Conservation (phyloP, 1,139 yeast genomes). For the Pneumocystis carinii region DNA sequence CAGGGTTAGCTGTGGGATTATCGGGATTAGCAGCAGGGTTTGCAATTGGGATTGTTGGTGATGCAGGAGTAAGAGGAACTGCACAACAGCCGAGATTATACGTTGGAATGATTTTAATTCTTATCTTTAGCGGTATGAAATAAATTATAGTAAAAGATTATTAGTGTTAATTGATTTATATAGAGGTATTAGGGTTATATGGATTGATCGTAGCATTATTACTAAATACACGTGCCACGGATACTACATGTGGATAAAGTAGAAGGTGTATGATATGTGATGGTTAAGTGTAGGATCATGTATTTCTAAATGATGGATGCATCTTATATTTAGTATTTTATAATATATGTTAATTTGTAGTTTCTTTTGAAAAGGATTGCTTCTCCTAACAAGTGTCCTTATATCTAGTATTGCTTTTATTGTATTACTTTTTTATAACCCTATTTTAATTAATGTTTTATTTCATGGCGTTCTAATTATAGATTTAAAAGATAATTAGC, state of each 20-base stretch:
- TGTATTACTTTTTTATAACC: too few species aligned
- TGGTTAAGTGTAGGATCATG: too few species aligned
- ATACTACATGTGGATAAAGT: slow-evolving; percentile 22
- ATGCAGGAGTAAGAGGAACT: slow-evolving; percentile 92
- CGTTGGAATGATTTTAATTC: slow-evolving; percentile 54
- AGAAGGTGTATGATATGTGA: too few species aligned
- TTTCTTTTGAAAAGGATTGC: too few species aligned
- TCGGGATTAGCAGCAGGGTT: slow-evolving; percentile 96
- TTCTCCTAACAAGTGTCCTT: too few species aligned
- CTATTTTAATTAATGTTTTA: too few species aligned
- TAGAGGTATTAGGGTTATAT: slow-evolving; percentile 86
- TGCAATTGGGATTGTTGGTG: slow-evolving; percentile 98
- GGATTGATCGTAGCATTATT: slow-evolving; percentile 88
- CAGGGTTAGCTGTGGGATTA: slow-evolving; percentile 90
- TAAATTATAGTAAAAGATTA: slow-evolving; percentile 51
- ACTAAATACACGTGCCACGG: slow-evolving; percentile 92
- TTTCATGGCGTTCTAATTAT: too few species aligned
- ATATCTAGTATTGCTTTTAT: too few species aligned
- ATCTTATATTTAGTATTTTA: too few species aligned
- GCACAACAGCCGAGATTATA: slow-evolving; percentile 95
- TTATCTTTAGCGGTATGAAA: not conserved
- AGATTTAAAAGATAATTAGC: not conserved
- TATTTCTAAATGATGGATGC: too few species aligned
- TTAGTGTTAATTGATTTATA: slow-evolving; percentile 34
- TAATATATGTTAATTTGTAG: too few species aligned